A percentile compares a stretch with the other conserved stretches of the same genome.
Evolutionary conservation across 352 stramenopile species (phyloP).

Genomic region (Phytophthora brassicae): DNA sequence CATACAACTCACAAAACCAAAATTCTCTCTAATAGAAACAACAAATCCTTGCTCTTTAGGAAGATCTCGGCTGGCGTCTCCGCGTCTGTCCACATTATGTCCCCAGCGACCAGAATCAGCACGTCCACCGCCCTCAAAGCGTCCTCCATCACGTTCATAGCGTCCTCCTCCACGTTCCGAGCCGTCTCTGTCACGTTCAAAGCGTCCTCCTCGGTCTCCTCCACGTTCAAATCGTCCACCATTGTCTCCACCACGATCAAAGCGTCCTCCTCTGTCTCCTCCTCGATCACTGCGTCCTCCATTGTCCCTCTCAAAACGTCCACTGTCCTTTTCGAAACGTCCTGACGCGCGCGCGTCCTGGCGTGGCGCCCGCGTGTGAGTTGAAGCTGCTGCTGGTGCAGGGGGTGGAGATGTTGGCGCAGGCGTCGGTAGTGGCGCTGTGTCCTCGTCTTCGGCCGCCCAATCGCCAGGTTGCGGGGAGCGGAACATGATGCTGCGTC

Average conservation of each 20-base stretch:
- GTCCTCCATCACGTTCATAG: slow-evolving; percentile 6
- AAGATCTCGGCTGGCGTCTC: slow-evolving; percentile 24
- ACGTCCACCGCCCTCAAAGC: slow-evolving; percentile 20
- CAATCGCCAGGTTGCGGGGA: slow-evolving; percentile 67
- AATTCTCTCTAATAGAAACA: slow-evolving; percentile 55
- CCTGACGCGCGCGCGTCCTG: slow-evolving; percentile 11
- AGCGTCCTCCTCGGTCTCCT: slow-evolving; percentile 8
- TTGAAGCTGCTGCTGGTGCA: background rate
- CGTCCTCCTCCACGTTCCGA: slow-evolving; percentile 18
- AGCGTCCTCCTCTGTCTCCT: slow-evolving; percentile 3
- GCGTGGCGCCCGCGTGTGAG: background rate
- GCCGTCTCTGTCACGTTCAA: slow-evolving; percentile 10
- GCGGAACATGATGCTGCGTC: slow-evolving; percentile 58
- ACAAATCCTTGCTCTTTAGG: slow-evolving; percentile 43
- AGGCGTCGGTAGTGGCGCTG: slow-evolving; percentile 18
- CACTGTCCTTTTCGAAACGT: slow-evolving; percentile 14
- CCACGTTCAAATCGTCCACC: slow-evolving; percentile 14
- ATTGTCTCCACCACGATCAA: slow-evolving; percentile 8
- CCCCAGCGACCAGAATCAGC: slow-evolving; percentile 25
- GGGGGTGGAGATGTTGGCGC: background rate
- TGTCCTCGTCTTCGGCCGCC: slow-evolving; percentile 74
- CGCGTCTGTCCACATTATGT: slow-evolving; percentile 22
- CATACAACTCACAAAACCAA: slow-evolving; percentile 63
- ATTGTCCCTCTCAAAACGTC: slow-evolving; percentile 22
- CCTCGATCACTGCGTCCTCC: background rate